Evolutionary conservation across 2,329 filamentous ascomycete species (phyloP).

Genomic region (Diaporthe aspalathi): DNA sequence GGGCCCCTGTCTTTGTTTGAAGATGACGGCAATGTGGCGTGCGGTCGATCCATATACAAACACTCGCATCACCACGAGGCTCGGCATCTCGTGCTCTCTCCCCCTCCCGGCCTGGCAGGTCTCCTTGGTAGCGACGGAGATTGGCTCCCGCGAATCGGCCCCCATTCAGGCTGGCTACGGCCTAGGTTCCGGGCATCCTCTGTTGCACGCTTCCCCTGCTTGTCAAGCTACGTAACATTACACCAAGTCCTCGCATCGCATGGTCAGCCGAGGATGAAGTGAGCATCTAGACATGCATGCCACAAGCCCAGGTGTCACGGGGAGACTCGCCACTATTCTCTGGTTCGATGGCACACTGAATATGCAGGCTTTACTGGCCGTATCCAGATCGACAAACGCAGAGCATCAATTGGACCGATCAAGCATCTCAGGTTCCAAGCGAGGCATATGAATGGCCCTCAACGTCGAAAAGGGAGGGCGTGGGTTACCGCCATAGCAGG

Average conservation of each 20-base stretch:
- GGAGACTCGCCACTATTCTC: neutral
- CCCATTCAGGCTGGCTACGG: conserved; percentile 14
- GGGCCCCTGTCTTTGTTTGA: conserved; percentile 29
- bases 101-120: conserved; percentile 16
- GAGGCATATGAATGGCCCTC: neutral
- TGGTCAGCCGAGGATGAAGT: conserved; percentile 21
- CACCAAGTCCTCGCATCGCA: conserved; percentile 30
- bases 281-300: conserved; percentile 11
- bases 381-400: neutral
- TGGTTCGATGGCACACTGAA: neutral
- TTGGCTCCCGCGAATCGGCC: conserved; percentile 32
- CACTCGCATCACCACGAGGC: conserved; percentile 21
- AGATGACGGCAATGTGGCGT: conserved; percentile 31
- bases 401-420: conserved; percentile 5
- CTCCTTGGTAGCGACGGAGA: conserved; percentile 28
- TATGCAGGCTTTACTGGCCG: neutral
- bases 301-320: neutral
- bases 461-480: neutral
- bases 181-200: neutral
- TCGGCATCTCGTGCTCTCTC: conserved; percentile 32
- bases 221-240: conserved; percentile 35
- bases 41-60: conserved; percentile 25
- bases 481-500: too few species aligned
- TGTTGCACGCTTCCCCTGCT: conserved; percentile 36
- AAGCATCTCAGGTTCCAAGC: neutral